Evolutionary conservation across 164 flowering plant genomes (phyloP).

Genomic region (Litsea cubeba): DNA sequence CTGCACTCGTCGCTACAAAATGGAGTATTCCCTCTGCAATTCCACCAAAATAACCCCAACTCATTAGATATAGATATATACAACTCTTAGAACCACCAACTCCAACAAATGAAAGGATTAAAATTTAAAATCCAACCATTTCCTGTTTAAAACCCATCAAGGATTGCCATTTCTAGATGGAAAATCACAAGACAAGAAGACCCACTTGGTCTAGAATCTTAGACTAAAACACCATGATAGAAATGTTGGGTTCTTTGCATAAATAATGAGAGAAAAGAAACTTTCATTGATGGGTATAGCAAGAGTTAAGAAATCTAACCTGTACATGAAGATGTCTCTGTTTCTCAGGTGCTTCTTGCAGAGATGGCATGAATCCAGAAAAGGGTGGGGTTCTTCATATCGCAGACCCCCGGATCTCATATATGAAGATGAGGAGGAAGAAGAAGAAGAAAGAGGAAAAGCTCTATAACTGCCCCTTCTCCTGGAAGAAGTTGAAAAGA

Average conservation of each 20-base stretch:
- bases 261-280: background rate
- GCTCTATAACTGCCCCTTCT: constrained; percentile 27
- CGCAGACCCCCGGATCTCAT: constrained; percentile 1
- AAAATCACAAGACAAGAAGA: background rate
- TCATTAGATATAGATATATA: too few species aligned
- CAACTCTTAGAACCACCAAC: background rate
- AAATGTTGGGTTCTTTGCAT: too few species aligned
- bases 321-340: constrained; percentile 92
- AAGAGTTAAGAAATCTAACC: constrained; percentile 32
- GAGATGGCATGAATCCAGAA: constrained; percentile 63
- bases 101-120: background rate
- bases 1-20: constrained; percentile 93
- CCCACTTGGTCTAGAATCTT: background rate
- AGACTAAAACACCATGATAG: too few species aligned
- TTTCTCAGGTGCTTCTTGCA: constrained; percentile 65
- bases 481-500: background rate
- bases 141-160: background rate
- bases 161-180: background rate
- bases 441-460: constrained; percentile 7
- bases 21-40: constrained; percentile 80
- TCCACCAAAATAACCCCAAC: background rate
- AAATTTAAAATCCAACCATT: background rate
- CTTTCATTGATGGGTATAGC: background rate
- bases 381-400: constrained; percentile 31
- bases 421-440: constrained; percentile 12